Base-by-base conservation (phyloP, 2,329 filamentous ascomycete species). In the Ophiostoma perfectum region DNA sequence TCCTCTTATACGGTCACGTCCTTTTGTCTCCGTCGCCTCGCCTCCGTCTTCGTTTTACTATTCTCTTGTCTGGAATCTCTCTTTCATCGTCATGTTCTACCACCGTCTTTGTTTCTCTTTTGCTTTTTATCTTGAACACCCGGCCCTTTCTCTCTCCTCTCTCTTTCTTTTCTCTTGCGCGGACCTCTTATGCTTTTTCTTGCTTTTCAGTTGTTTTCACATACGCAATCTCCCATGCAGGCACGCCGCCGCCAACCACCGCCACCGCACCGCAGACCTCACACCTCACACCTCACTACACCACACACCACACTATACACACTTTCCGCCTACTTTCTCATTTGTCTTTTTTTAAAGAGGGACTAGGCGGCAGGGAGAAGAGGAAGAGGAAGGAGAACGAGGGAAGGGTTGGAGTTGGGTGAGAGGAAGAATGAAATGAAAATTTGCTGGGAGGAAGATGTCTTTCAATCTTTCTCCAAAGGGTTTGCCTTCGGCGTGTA, bases 161-260 rank as follows among this genome's bases (percentile, higher is more conserved):
- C 41, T 63, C 47, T 47, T 49, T 42, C 14, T 9, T 65, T 41
- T 44, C 27, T 45, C n/a, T 60, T 39, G 41, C 41, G 49, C 60
- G 60, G 60, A 38, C 64, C n/a, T 41, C 60, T 63, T 66, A 42
- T 39, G 47, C 36, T 65, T 47, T n/a, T 65, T 60, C 44, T 44
- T 52, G 55, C 64, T 68, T 66, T 68, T 52, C 52, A 44, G 52
- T n/a, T 47, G 64, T 66, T 63, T 66, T 63, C 42, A 62, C 49
- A 63, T 27, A 27, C 55, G 52, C 49, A 64, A 42, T 63, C 63
- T 63, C 47, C 62, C 52, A 41, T 49, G 58, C 58, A 63, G 39
- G 60, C 60, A 18, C 39, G 60, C 39, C 60, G 60, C 63, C 63
- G 63, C 63, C 42, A 11, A 38, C 27, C 38, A 16, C 18, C 42